Base-by-base conservation (phyloP, 176 grass and related monocot genomes). In the Triticum dicoccoides region DNA sequence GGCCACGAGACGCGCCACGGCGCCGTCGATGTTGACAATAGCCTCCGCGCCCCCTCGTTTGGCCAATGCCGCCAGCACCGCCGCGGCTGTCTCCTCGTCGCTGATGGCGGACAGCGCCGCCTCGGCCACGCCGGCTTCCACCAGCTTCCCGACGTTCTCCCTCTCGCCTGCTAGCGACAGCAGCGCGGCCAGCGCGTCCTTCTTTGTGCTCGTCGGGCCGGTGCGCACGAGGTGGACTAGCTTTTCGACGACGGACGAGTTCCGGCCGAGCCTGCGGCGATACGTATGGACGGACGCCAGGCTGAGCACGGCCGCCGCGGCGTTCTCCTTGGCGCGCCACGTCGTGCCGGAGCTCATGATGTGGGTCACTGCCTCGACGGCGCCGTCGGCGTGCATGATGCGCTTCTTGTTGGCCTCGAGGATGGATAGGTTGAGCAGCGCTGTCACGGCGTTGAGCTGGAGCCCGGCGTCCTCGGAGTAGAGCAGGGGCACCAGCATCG, bases 371-470 rank as follows among this genome's bases (percentile, higher is more conserved):
- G 89, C 92, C 33, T 97, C 90, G 3, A 92, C 42, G 30, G 82
- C 92, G 78, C 97, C 94, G 35, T 99, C 92, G 4, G 89, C 89
- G 84, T 99, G 94, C 97, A 99, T 97, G 85, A 99, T 94, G 63
- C 88, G 94, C 90, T 92, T 91, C 87, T 94, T 96, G 92, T 99
- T 99, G 30, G 94, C 90, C 66, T 99, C 97, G 24, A 94, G 89
- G 21, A 97, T 93, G 13, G 94, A 99, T 0, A 99, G 94, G 86
- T 99, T 99, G 8, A 99, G 92, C 80, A 99, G 65, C 52, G 92
- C 97, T 5, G 97, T 96, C 13, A 99, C 87, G 11, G 94, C 90
- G 90, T 96, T 93, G 39, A 99, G 89, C 85, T 99, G 94, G 20
- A 99, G 92, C 47, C 27, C 91, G 6, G 87, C 86, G 54, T 94